Evolutionary conservation across 306 rosid species (phyloP).

Genomic region (Corylus americana): DNA sequence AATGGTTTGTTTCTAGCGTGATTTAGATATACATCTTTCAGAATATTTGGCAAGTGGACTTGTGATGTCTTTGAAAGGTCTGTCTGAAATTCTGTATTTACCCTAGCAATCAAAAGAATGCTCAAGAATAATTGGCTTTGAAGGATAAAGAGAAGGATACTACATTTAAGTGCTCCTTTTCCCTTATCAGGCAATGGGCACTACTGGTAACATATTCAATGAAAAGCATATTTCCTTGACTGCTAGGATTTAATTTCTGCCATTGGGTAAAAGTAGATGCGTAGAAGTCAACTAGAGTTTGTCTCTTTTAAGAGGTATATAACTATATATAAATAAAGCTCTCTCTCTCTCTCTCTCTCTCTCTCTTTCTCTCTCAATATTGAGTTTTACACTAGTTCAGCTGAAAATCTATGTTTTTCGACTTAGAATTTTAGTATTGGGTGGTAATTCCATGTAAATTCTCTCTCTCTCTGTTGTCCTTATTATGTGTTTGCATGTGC

Average conservation of each 20-base stretch:
- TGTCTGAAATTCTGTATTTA: not conserved
- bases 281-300: not conserved
- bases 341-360: not conserved
- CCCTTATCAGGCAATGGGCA: too few relatives aligned
- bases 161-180: not conserved
- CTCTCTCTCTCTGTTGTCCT: conserved; percentile 1
- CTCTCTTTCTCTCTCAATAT: not conserved
- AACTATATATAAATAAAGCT: not conserved
- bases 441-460: not conserved
- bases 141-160: not conserved
- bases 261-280: not conserved
- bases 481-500: not conserved
- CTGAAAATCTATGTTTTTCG: not conserved
- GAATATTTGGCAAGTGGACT: not conserved
- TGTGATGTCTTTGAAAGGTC: not conserved
- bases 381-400: not conserved
- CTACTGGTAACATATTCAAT: too few relatives aligned
- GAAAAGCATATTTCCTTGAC: not conserved
- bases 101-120: not conserved
- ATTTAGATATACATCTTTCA: not conserved
- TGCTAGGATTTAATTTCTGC: not conserved
- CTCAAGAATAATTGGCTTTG: not conserved
- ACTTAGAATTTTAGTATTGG: not conserved
- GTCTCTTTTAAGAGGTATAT: not conserved
- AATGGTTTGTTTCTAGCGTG: not conserved